Evolutionary conservation across 1,284 basidiomycete species (phyloP).

Genomic region (Ceratobasidium sp.): DNA sequence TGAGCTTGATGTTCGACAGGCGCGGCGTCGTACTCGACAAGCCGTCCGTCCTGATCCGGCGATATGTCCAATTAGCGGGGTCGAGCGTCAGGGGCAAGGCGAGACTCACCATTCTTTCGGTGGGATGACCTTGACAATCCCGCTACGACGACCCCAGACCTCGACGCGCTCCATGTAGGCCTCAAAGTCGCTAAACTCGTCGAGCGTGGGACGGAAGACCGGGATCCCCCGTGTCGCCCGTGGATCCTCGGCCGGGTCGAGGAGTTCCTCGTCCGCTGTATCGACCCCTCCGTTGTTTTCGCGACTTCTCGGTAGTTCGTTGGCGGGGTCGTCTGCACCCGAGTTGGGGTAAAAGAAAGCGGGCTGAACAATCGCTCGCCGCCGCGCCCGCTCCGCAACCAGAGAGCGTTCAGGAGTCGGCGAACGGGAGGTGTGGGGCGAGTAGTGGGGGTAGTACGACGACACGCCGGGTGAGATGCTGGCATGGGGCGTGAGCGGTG

Average conservation of each 20-base stretch:
- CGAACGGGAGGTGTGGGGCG: constrained; percentile 9
- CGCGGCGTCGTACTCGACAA: constrained; percentile 73
- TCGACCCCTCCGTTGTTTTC: constrained; percentile 59
- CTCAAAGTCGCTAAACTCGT: constrained; percentile 88
- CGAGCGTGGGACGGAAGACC: constrained; percentile 89
- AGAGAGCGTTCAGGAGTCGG: constrained; percentile 28
- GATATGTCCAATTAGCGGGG: not conserved
- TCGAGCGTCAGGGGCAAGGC: constrained; percentile 4
- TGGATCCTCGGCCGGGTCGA: constrained; percentile 82
- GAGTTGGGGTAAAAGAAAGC: constrained; percentile 76
- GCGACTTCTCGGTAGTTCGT: constrained; percentile 51
- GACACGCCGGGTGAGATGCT: not conserved
- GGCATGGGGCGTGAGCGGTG: constrained; percentile 7
- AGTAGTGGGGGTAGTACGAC: not conserved
- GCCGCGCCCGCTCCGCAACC: constrained; percentile 24
- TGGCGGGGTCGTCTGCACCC: constrained; percentile 45
- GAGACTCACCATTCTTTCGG: constrained; percentile 84
- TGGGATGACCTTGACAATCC: constrained; percentile 93
- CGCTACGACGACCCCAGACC: constrained; percentile 84
- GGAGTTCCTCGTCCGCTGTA: constrained; percentile 57
- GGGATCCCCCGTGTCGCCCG: constrained; percentile 87
- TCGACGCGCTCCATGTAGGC: constrained; percentile 84
- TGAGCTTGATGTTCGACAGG: constrained; percentile 74
- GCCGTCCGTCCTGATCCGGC: constrained; percentile 64
- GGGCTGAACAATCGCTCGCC: constrained; percentile 60